Evolutionary conservation across 331 rosid species (phyloP).

Genomic region (Dryas integrifolia): DNA sequence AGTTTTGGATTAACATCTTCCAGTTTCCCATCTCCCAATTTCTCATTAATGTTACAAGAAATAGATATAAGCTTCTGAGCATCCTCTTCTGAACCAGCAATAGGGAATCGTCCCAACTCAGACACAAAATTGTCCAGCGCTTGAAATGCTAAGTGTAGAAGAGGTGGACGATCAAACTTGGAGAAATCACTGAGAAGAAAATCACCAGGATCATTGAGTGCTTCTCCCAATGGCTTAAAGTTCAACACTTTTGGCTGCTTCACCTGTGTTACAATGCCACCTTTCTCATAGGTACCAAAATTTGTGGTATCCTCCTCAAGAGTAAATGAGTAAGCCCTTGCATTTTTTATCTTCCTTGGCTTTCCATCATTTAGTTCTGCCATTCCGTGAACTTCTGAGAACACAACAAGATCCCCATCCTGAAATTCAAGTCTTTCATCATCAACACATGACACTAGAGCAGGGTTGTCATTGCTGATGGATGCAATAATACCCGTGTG

Average conservation of each 20-base stretch:
- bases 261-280: constrained; percentile 93
- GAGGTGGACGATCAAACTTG: constrained; percentile 85
- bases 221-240: constrained; percentile 74
- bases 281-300: constrained; percentile 73
- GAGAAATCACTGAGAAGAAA: constrained; percentile 93
- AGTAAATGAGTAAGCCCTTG: constrained; percentile 80
- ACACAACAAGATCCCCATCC: constrained; percentile 92
- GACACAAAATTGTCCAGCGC: constrained; percentile 72
- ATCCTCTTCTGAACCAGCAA: constrained; percentile 89
- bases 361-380: constrained; percentile 90
- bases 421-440: constrained; percentile 98
- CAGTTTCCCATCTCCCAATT: constrained; percentile 52
- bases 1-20: constrained; percentile 77
- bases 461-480: constrained; percentile 86
- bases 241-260: constrained; percentile 89
- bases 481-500: constrained; percentile 96
- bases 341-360: constrained; percentile 81
- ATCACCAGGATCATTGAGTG: constrained; percentile 81
- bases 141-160: constrained; percentile 84
- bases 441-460: constrained; percentile 86
- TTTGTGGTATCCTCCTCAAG: constrained; percentile 91
- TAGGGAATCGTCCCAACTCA: constrained; percentile 68
- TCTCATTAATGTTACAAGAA: constrained; percentile 60
- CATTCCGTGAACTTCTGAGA: constrained; percentile 97
- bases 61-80: constrained; percentile 68